Percentiles rank a stretch among this genome's conserved stretches.
Evolutionary conservation across 306 rosid genomes (phyloP).

Genomic region (Carpinus viminea): DNA sequence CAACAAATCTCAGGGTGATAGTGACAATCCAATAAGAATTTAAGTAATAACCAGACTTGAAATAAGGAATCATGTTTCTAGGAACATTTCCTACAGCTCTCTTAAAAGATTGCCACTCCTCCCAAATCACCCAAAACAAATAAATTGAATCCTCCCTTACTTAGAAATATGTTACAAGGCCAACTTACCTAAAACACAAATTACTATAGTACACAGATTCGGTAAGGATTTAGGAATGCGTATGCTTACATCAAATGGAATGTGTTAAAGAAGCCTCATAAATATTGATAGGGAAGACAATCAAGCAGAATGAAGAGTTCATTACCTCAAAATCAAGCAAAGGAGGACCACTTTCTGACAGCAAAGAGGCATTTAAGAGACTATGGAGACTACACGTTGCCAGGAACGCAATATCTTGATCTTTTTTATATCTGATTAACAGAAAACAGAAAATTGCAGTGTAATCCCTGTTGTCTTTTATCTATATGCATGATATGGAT

Average conservation of each 20-base stretch:
- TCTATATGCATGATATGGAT: slow-evolving; percentile 19
- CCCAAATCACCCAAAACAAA: neutral
- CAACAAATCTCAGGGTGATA: too few relatives aligned
- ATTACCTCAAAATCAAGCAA: slow-evolving; percentile 96
- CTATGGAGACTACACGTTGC: slow-evolving; percentile 88
- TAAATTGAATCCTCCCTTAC: neutral
- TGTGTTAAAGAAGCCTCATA: neutral
- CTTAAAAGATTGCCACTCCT: neutral
- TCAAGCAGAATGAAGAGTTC: slow-evolving; percentile 20
- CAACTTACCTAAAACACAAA: neutral
- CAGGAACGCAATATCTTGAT: slow-evolving; percentile 74
- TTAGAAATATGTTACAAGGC: neutral
- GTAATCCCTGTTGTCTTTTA: slow-evolving; percentile 15
- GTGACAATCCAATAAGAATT: neutral
- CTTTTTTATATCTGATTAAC: slow-evolving; percentile 74
- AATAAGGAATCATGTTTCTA: neutral
- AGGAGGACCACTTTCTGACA: slow-evolving; percentile 93
- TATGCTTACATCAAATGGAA: neutral
- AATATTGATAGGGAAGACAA: neutral
- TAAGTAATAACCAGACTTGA: neutral
- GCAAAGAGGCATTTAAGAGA: slow-evolving; percentile 75
- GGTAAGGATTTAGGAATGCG: too few relatives aligned
- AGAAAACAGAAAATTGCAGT: slow-evolving; percentile 28
- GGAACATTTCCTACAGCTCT: neutral
- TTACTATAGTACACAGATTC: neutral